A percentile compares a stretch with the other conserved stretches of the same genome.
These are phyloP conservation scores for Puccinia brachypodii DNA, from an alignment of 1,284 basidiomycete genomes.

Conservation along the genomic window DNA sequence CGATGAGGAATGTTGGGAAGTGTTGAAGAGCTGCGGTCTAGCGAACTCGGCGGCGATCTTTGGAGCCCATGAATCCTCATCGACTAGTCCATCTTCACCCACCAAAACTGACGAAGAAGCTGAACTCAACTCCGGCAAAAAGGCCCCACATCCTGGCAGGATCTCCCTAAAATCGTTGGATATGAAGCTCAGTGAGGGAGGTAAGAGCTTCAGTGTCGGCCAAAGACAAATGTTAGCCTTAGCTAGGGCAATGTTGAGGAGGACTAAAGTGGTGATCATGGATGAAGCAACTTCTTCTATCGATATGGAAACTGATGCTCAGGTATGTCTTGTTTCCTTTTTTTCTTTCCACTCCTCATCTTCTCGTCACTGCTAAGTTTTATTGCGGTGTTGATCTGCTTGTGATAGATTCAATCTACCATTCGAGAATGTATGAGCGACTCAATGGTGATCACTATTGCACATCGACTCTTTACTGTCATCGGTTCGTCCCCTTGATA, in stretches of 20 bases:
- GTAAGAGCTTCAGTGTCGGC: constrained; percentile 55
- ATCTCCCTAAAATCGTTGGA: constrained; percentile 13
- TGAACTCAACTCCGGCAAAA: not conserved
- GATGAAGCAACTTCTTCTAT: constrained; percentile 56
- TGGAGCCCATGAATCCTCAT: not conserved
- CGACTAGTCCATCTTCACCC: not conserved
- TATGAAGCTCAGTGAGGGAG: constrained; percentile 52
- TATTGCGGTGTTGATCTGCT: no score
- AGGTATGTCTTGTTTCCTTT: constrained; percentile 15
- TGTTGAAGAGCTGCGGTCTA: constrained; percentile 49
- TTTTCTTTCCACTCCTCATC: not conserved
- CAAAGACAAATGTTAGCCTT: constrained; percentile 56
- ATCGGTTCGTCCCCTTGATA: constrained; percentile 24
- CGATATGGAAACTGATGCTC: constrained; percentile 51
- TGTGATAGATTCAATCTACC: constrained; percentile 35
- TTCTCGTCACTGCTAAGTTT: not conserved
- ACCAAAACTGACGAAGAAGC: not conserved
- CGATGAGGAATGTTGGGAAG: constrained; percentile 51
- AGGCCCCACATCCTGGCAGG: not conserved
- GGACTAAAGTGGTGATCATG: constrained; percentile 55
- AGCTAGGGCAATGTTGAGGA: constrained; percentile 54
- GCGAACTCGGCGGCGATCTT: constrained; percentile 49
- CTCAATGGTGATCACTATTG: constrained; percentile 46
- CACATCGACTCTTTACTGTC: constrained; percentile 36
- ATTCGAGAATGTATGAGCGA: constrained; percentile 39